Percentiles rank a stretch among this genome's conserved stretches.
These are phyloP conservation scores for Pseudoturritis turrita DNA, from an alignment of 345 rosid species.

Conservation along the genomic window DNA sequence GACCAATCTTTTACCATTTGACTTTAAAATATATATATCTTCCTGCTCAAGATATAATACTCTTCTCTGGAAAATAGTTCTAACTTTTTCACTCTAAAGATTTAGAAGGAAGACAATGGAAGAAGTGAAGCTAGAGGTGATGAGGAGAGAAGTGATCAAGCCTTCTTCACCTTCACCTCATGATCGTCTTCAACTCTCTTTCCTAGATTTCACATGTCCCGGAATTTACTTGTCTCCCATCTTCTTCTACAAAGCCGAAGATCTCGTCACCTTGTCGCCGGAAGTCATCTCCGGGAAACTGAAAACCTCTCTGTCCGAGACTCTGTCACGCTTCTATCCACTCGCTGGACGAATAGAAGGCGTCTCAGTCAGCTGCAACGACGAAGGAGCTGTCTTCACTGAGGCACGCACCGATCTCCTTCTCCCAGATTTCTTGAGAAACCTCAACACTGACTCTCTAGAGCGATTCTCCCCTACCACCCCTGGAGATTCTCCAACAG, in stretches of 20 bases:
- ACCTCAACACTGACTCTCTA: not conserved
- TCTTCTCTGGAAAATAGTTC: too few species aligned
- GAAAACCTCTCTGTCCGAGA: constrained; percentile 37
- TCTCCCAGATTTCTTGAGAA: constrained; percentile 22
- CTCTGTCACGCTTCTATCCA: constrained; percentile 40
- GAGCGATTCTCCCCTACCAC: not conserved
- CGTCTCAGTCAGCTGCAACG: constrained; percentile 32
- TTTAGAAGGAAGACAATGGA: too few species aligned
- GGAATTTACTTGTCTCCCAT: not conserved
- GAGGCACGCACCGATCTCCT: constrained; percentile 30
- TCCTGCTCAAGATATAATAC: too few species aligned
- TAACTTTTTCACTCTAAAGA: too few species aligned
- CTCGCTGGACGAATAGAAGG: constrained; percentile 45
- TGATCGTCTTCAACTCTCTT: not conserved
- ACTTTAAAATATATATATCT: too few species aligned
- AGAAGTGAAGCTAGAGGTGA: not conserved
- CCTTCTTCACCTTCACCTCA: not conserved
- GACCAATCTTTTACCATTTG: too few species aligned
- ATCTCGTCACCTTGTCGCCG: not conserved
- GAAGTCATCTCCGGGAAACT: not conserved
- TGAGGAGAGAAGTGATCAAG: not conserved
- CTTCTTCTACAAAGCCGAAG: constrained; percentile 5
- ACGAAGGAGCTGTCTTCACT: constrained; percentile 32
- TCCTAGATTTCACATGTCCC: not conserved
- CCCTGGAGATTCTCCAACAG: not conserved